Base-by-base conservation (phyloP, 1,284 basidiomycete genomes). In the Sporisorium sorghi region DNA sequence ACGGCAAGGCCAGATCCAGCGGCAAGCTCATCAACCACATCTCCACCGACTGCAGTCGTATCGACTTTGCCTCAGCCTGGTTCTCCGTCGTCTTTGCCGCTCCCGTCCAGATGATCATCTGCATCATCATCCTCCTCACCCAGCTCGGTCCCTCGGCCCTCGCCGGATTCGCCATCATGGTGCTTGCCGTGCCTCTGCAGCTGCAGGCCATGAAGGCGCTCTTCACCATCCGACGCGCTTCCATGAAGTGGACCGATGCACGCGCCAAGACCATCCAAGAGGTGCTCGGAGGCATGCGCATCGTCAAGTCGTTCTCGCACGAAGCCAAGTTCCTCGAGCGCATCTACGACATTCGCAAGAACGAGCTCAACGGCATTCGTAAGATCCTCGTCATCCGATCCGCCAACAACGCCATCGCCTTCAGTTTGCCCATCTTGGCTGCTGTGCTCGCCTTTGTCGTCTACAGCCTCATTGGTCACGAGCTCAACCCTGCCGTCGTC, bases 11-110 rank as follows among this genome's bases (percentile, higher is more conserved):
- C 10, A 89, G 94, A n/a, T 90, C 90, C 3, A 90, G 90, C 23
- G 93, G 93, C 39, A 91, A 91, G 80, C 88, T 95, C 42, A 90
- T 96, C 68, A 96, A 94, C 80, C 93, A 95, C 85, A 95, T 97
- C 74, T 94, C 92, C 5, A 95, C 94, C 0, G 95, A 97, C 84
- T 90, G 93, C 32, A 91, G 90, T 17, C 89, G 94, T 37, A 93
- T 97, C 82, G 94, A 97, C 83, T 97, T 94, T 82, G 92, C 91
- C 72, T 89, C 89, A 50, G 91, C 91, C 4, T 94, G 91, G 87
- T 92, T 93, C 71, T 86, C 86, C 58, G 89, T 93, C 87, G 86
- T 89, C 19, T 93, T 92, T 89, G 87, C 91, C 2, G 89, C 91
- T 0, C 91, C 91, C 0, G 60, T 83, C 49, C 78, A 83, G 57